A percentile compares a stretch with the other conserved stretches of the same genome.
Evolutionary conservation across 2,329 filamentous ascomycete genomes (phyloP).

Genomic region (Nothomitra cinnamomea): DNA sequence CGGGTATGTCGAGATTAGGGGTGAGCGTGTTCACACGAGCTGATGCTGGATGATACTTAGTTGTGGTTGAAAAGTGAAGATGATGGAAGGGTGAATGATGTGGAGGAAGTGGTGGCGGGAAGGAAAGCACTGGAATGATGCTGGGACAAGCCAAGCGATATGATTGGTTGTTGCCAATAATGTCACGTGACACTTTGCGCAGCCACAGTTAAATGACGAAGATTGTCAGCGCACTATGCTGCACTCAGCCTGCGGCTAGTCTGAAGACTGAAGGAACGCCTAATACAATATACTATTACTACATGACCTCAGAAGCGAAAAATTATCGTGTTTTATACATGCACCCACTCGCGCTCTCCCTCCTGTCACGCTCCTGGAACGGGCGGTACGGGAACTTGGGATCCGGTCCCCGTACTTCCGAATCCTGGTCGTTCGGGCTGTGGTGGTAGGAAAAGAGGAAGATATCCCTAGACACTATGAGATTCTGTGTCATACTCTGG

Average conservation of each 20-base stretch:
- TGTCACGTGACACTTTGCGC: constrained; percentile 4
- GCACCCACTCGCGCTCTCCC: no score
- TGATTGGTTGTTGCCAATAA: no score
- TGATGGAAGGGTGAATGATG: constrained; percentile 10
- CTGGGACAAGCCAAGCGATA: no score
- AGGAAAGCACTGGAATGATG: constrained; percentile 4
- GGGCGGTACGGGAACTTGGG: constrained; percentile 29
- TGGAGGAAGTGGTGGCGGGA: constrained; percentile 6
- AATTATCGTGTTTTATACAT: no score
- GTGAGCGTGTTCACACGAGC: background rate
- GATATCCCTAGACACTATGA: constrained; percentile 32
- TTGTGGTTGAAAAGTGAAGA: background rate
- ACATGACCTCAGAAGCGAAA: no score
- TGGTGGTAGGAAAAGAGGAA: constrained; percentile 47
- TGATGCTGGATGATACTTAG: background rate
- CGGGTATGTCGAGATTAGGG: constrained; percentile 15
- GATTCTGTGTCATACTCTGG: background rate
- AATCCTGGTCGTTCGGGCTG: constrained; percentile 16
- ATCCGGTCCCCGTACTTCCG: constrained; percentile 27
- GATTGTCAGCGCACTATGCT: no score
- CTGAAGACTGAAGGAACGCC: no score
- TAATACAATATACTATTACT: no score
- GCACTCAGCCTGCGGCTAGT: no score
- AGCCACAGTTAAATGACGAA: constrained; percentile 5
- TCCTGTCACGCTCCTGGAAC: constrained; percentile 4